Conservation (phyloP, 352 stramenopile genomes). For the Blastocystis sp. region DNA sequence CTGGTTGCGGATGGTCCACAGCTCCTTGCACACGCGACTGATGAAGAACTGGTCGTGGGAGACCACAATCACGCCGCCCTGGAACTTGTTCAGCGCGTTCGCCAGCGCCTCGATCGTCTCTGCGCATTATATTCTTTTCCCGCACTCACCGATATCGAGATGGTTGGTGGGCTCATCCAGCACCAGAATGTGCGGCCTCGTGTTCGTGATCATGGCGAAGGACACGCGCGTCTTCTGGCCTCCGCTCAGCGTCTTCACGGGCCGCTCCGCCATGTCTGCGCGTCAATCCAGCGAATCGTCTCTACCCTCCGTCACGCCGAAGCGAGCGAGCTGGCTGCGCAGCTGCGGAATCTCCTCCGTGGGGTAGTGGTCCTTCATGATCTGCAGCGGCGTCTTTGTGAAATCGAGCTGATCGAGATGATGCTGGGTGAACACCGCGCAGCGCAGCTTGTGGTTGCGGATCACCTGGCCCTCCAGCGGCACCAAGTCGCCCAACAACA, state of each 20-base stretch:
- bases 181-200: conserved; percentile 88
- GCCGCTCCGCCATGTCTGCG: conserved; percentile 83
- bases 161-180: conserved; percentile 99
- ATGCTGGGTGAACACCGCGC: conserved; percentile 65
- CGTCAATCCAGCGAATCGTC: background rate
- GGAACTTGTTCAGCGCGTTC: conserved; percentile 89
- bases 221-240: conserved; percentile 98
- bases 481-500: conserved; percentile 62
- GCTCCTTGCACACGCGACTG: conserved; percentile 84
- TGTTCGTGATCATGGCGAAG: conserved; percentile 94
- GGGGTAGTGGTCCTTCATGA: conserved; percentile 73
- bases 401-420: conserved; percentile 77
- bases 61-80: conserved; percentile 91
- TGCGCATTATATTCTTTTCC: conserved; percentile 68
- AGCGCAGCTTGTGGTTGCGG: conserved; percentile 72
- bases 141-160: conserved; percentile 87
- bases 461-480: conserved; percentile 62
- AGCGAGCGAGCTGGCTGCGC: conserved; percentile 74
- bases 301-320: conserved; percentile 72
- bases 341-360: conserved; percentile 72
- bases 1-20: conserved; percentile 85
- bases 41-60: conserved; percentile 94
- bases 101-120: conserved; percentile 93
- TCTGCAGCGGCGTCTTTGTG: conserved; percentile 75
- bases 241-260: conserved; percentile 95